Percentiles rank a stretch among this genome's conserved stretches.
These are phyloP conservation scores for Saccharum hybrid DNA, from an alignment of 202 grass and related monocot genomes.

Conservation along the genomic window DNA sequence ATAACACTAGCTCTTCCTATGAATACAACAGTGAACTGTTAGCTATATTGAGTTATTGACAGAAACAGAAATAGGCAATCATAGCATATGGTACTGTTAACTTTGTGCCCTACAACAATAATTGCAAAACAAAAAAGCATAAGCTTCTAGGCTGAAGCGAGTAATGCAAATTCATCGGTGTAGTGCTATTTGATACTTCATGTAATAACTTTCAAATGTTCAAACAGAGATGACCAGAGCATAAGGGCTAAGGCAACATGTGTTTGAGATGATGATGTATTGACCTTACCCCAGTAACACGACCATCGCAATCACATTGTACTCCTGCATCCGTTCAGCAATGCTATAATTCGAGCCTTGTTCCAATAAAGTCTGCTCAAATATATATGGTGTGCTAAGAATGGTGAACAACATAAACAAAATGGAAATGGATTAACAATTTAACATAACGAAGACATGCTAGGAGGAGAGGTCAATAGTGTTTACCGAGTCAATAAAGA, in stretches of 20 bases:
- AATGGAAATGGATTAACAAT: neutral
- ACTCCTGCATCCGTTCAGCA: slow-evolving; percentile 70
- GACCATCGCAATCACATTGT: slow-evolving; percentile 87
- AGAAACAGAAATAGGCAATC: slow-evolving; percentile 1
- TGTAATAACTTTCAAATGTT: neutral
- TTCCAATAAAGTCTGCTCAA: slow-evolving; percentile 72
- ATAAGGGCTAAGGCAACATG: neutral
- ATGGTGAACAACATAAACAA: neutral
- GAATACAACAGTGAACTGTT: neutral
- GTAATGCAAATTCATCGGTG: neutral
- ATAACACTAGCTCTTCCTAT: neutral
- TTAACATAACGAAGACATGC: neutral
- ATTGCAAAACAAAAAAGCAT: neutral
- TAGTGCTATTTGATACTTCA: neutral
- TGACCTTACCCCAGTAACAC: slow-evolving; percentile 70
- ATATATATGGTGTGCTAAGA: neutral
- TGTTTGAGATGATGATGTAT: neutral
- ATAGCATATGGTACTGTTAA: neutral
- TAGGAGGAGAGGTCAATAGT: slow-evolving; percentile 8
- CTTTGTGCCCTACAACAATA: neutral
- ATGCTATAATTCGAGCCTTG: slow-evolving; percentile 55
- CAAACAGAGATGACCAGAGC: neutral
- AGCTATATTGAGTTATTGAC: neutral
- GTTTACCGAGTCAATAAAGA: slow-evolving; percentile 82
- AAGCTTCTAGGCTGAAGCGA: neutral